Base-by-base conservation (phyloP, 345 rosid genomes). In the Rhodamnia argentea region DNA sequence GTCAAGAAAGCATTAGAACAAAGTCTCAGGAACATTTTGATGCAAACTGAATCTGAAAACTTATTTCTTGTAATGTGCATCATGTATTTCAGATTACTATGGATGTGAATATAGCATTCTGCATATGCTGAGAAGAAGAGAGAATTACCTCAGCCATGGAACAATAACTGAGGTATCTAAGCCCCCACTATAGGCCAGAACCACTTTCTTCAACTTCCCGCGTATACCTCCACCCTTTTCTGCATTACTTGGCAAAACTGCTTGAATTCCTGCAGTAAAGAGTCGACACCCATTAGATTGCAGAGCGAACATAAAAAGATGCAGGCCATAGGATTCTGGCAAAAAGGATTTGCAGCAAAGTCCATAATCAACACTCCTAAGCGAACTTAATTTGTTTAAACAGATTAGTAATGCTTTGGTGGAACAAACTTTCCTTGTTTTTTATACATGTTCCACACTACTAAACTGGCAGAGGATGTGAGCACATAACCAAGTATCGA, bases 131-230 rank as follows among this genome's bases (percentile, higher is more conserved):
- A 24, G 40, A 54, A 23, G 37, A 7, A 27, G 78, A 64, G 40
- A 83, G 82, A 26, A 85, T 50, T 89, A 97, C 99, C 96, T 95
- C 60, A 97, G 90, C 99, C 99, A 97, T 32, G 99, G 99, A 54
- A 97, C 99, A 85, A 96, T 96, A 7, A 97, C 99, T 8, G 98
- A 97, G 83, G 99, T 97, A 91, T 97, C 99, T 83, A 97, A 90
- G 84, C 99, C 99, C 76, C 99, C 99, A 83, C 99, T 96, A 84
- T 96, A 97, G 82, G 99, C 98, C 60, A 97, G 92, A 86, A 97
- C 99, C 47, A 97, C 99, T 83, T 97, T 97, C 56, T 97, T 94
- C 88, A 96, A 85, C 82, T 92, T 96, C 58, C 99, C 99, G 70
- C 95, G 96, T 47, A 92, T 86, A 32, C 98, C 98, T 22, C 86